Evolutionary conservation across 768 basidiomycete species (phyloP).

Genomic region (Galerina sulciceps): DNA sequence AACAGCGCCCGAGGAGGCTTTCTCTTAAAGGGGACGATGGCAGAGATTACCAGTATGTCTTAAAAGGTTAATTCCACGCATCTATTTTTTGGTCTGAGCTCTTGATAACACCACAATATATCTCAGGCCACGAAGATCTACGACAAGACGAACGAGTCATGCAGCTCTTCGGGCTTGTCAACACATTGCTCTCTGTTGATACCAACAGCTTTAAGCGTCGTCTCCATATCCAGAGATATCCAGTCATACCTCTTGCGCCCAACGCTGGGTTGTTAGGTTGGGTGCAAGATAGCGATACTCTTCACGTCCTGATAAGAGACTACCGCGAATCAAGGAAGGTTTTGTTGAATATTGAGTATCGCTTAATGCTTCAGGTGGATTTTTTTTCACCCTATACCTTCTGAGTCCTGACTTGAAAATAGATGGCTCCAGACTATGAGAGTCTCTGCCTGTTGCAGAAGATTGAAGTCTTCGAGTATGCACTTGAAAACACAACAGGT

Average conservation of each 20-base stretch:
- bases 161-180: constrained; percentile 98
- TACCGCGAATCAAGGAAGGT: constrained; percentile 97
- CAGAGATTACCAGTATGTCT: constrained; percentile 85
- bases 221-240: constrained; percentile 90
- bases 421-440: constrained; percentile 99
- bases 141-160: constrained; percentile 99
- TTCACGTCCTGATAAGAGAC: constrained; percentile 95
- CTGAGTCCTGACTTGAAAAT: constrained; percentile 4
- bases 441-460: constrained; percentile 93
- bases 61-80: constrained; percentile 70
- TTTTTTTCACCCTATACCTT: neutral
- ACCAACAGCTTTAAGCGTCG: constrained; percentile 96
- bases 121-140: constrained; percentile 94
- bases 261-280: constrained; percentile 94
- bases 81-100: neutral
- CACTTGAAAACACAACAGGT: constrained; percentile 96
- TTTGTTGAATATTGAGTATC: constrained; percentile 95
- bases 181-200: constrained; percentile 91
- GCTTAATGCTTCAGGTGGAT: constrained; percentile 94
- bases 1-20: constrained; percentile 92
- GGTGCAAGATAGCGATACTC: constrained; percentile 94
- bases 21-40: constrained; percentile 90
- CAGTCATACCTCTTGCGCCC: constrained; percentile 93
- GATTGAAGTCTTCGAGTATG: constrained; percentile 99
- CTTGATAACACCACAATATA: neutral